Percentiles rank a stretch among this genome's conserved stretches.
Evolutionary conservation across 768 basidiomycete species (phyloP).

Genomic region (Russula virescens): DNA sequence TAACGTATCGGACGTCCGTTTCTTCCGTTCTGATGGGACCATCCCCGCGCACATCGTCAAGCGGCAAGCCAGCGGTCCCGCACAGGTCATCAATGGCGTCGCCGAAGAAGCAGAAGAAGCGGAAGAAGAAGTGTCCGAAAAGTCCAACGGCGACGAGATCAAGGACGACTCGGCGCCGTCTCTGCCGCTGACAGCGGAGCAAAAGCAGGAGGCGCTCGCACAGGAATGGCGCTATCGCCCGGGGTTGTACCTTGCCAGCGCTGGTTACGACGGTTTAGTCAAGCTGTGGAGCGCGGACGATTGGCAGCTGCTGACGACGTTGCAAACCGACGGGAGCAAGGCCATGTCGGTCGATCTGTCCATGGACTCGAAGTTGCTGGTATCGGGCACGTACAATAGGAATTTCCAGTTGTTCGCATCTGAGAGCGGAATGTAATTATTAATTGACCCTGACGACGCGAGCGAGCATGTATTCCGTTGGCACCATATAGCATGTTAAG

Average conservation of each 20-base stretch:
- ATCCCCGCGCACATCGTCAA: slow-evolving; percentile 36
- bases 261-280: slow-evolving; percentile 93
- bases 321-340: slow-evolving; percentile 94
- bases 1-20: slow-evolving; percentile 91
- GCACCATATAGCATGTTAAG: slow-evolving; percentile 18
- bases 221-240: slow-evolving; percentile 79
- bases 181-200: slow-evolving; percentile 13
- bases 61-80: slow-evolving; percentile 27
- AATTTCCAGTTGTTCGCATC: slow-evolving; percentile 92
- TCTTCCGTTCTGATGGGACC: slow-evolving; percentile 67
- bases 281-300: slow-evolving; percentile 98
- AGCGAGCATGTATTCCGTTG: neutral
- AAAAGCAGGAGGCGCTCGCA: slow-evolving; percentile 32
- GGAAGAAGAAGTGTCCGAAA: slow-evolving; percentile 32
- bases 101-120: slow-evolving; percentile 23
- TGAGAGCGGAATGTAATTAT: slow-evolving; percentile 30
- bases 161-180: slow-evolving; percentile 8
- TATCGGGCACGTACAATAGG: slow-evolving; percentile 87
- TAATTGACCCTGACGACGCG: neutral
- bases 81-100: slow-evolving; percentile 48
- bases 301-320: slow-evolving; percentile 85
- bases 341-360: slow-evolving; percentile 97
- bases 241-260: slow-evolving; percentile 87
- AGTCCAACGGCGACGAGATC: slow-evolving; percentile 28
- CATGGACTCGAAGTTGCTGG: slow-evolving; percentile 75